Evolutionary conservation across 345 rosid species (phyloP).

Genomic region (Arabis alpina): DNA sequence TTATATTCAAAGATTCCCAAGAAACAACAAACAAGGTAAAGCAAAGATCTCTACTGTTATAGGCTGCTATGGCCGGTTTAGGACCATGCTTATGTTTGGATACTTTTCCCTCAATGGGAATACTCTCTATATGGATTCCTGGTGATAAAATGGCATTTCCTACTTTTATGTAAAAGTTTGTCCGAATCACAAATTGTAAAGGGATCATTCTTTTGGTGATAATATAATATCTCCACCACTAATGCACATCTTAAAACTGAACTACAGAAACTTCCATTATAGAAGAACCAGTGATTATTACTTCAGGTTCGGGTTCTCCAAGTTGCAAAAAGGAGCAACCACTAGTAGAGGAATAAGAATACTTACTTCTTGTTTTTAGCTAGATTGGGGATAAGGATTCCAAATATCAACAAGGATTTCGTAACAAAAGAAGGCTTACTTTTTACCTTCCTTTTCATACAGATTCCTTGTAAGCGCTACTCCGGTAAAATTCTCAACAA

Average conservation of each 20-base stretch:
- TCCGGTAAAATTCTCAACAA: conserved; percentile 53
- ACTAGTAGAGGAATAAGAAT: conserved; percentile 48
- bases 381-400: conserved; percentile 53
- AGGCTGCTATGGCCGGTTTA: conserved; percentile 5
- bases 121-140: conserved; percentile 33
- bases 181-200: conserved; percentile 31
- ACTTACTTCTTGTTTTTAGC: conserved; percentile 36
- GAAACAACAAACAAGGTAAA: conserved; percentile 27
- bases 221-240: conserved; percentile 39
- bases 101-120: conserved; percentile 32
- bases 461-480: conserved; percentile 50
- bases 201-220: conserved; percentile 36
- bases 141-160: conserved; percentile 34
- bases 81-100: conserved; percentile 33
- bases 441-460: conserved; percentile 28
- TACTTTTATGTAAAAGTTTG: conserved; percentile 40
- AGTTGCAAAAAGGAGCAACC: conserved; percentile 54
- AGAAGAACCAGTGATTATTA: conserved; percentile 28
- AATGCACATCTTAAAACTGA: conserved; percentile 17
- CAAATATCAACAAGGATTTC: conserved; percentile 32
- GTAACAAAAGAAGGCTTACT: conserved; percentile 37
- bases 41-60: conserved; percentile 18
- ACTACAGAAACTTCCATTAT: conserved; percentile 41
- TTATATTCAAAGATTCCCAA: conserved; percentile 29
- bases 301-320: conserved; percentile 44